Conservation (phyloP, 257 asterid species). For the Petunia axillaris region DNA sequence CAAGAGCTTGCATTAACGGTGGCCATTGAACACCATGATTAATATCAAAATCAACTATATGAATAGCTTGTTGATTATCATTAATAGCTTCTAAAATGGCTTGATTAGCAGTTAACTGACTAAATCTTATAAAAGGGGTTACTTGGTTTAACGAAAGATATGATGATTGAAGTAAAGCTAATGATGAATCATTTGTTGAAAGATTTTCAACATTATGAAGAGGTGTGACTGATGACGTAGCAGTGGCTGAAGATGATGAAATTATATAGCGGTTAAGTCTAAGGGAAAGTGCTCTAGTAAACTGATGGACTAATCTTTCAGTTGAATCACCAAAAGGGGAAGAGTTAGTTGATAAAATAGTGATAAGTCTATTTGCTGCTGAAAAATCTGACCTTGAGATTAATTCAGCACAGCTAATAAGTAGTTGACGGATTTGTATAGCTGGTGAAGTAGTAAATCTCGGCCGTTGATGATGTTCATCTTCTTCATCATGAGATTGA, state of each 20-base stretch:
- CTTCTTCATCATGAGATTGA: constrained; percentile 32
- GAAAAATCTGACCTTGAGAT: constrained; percentile 70
- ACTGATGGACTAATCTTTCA: constrained; percentile 82
- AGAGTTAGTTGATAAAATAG: constrained; percentile 58
- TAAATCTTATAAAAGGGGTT: constrained; percentile 80
- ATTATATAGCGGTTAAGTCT: constrained; percentile 52
- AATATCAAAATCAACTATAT: constrained; percentile 90
- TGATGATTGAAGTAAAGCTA: constrained; percentile 64
- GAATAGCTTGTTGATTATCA: constrained; percentile 67
- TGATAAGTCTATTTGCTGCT: constrained; percentile 73
- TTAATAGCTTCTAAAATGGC: constrained; percentile 83
- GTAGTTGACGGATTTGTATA: constrained; percentile 78
- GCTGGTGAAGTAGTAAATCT: constrained; percentile 48
- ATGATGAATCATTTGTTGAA: constrained; percentile 37
- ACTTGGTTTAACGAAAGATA: constrained; percentile 80
- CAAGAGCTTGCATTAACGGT: constrained; percentile 91
- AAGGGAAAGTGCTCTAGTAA: constrained; percentile 72
- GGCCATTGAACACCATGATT: constrained; percentile 99
- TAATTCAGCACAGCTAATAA: constrained; percentile 79
- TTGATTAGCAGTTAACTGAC: constrained; percentile 90
- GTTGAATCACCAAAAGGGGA: constrained; percentile 89
- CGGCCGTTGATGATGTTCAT: constrained; percentile 17
- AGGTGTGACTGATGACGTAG: too few relatives aligned
- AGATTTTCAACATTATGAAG: neutral
- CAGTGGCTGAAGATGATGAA: constrained; percentile 35